Conservation (phyloP, 176 grass and related monocot genomes). For the bread wheat (Triticum aestivum) region DNA sequence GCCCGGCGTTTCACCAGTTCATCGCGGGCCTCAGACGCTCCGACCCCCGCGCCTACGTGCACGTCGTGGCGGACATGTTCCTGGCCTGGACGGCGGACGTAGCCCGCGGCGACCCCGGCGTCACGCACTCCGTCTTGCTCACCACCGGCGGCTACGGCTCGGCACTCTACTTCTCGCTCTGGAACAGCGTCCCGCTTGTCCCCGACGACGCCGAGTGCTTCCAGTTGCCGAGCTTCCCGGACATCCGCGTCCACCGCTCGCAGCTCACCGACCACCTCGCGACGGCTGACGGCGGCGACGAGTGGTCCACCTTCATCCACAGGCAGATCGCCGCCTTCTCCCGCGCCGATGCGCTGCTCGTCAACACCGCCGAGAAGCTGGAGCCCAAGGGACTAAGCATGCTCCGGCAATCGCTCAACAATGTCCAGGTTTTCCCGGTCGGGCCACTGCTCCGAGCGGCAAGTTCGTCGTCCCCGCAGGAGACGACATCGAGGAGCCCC, state of each 20-base stretch:
- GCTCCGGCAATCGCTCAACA: too few species aligned
- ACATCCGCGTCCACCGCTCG: slow-evolving; percentile 24
- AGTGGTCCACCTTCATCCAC: not conserved
- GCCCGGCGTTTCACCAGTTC: slow-evolving; percentile 37
- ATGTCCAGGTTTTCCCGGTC: too few species aligned
- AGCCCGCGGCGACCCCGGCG: slow-evolving; percentile 6
- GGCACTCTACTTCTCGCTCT: slow-evolving; percentile 35
- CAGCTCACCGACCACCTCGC: slow-evolving; percentile 23
- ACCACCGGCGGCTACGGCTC: slow-evolving; percentile 48
- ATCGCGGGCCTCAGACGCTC: not conserved
- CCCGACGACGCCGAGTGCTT: not conserved
- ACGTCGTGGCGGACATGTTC: slow-evolving; percentile 43
- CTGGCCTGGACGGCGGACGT: slow-evolving; percentile 30
- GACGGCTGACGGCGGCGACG: not conserved
- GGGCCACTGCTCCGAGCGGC: too few species aligned
- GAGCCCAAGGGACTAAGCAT: too few species aligned
- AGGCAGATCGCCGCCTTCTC: slow-evolving; percentile 22
- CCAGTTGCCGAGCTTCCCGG: slow-evolving; percentile 18
- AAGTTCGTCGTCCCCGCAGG: too few species aligned
- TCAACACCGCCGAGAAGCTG: too few species aligned
- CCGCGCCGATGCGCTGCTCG: not conserved
- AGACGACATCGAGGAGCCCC: too few species aligned
- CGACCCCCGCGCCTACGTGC: not conserved
- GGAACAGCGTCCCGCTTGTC: slow-evolving; percentile 34
- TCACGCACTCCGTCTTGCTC: slow-evolving; percentile 31